phyloP scores from a whole-genome alignment of 2,329 filamentous ascomycete genomes.

The Lecanicillium sp. region DNA sequence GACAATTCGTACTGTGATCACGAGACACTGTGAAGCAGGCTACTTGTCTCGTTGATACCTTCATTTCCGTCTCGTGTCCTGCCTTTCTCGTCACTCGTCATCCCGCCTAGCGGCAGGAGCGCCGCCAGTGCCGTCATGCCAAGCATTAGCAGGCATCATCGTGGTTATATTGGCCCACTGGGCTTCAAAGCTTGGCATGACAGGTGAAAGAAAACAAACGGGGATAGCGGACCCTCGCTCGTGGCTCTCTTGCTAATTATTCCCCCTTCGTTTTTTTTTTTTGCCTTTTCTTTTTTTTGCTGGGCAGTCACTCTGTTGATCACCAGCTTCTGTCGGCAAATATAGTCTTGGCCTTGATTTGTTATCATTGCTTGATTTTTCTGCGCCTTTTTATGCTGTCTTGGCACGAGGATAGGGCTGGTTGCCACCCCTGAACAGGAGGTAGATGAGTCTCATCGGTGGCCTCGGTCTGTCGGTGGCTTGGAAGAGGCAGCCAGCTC shows the following conservation, averaged over 20 bases:
- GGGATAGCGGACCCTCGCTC: no score
- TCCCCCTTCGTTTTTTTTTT: neutral
- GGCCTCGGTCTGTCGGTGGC: neutral
- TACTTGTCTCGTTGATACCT: no score
- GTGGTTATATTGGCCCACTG: conserved; percentile 6
- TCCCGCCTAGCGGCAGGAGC: no score
- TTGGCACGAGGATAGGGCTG: neutral
- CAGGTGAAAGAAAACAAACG: neutral
- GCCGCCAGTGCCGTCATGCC: conserved; percentile 7
- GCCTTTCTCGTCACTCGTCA: neutral
- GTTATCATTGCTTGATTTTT: no score
- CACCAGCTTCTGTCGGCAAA: no score
- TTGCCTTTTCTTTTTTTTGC: no score
- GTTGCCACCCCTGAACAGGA: neutral
- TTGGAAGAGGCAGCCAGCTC: neutral
- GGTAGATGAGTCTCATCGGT: neutral
- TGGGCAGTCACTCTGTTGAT: no score
- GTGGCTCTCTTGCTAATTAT: no score
- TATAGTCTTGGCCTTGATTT: no score
- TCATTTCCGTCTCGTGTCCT: neutral
- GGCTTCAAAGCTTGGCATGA: conserved; percentile 8
- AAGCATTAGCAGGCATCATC: neutral
- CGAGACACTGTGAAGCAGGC: no score
- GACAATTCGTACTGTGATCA: no score
- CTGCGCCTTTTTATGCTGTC: neutral